Evolutionary conservation across 371 early-diverging fungal genomes (phyloP).

Genomic region (Chytridium lagenaria): DNA sequence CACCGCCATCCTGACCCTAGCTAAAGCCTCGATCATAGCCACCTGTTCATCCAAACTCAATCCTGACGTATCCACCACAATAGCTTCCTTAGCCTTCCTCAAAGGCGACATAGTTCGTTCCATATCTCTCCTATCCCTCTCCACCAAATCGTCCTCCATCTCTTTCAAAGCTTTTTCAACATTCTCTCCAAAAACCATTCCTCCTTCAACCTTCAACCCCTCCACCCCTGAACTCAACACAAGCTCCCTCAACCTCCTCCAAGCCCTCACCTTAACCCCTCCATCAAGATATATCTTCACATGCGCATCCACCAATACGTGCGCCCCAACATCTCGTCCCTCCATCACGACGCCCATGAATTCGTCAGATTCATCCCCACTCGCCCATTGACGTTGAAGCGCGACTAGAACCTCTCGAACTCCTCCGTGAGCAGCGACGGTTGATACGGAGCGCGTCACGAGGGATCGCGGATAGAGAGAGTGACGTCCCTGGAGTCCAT

Average conservation of each 20-base stretch:
- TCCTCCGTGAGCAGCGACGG: conserved; percentile 12
- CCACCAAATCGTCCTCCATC: conserved; percentile 22
- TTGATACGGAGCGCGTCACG: conserved; percentile 11
- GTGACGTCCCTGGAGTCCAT: conserved; percentile 16
- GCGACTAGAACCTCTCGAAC: conserved; percentile 2
- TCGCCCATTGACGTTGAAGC: conserved; percentile 3
- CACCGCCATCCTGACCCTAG: background rate
- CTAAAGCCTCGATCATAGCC: conserved; percentile 65
- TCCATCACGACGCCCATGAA: conserved; percentile 84
- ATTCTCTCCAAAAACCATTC: too few relatives aligned
- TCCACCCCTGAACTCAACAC: background rate
- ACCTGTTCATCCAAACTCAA: conserved; percentile 81
- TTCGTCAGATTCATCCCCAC: background rate
- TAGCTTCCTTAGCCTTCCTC: conserved; percentile 78
- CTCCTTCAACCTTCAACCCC: too few relatives aligned
- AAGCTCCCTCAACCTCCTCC: conserved; percentile 63
- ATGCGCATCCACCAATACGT: conserved; percentile 87
- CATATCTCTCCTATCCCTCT: conserved; percentile 80
- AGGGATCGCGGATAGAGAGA: background rate
- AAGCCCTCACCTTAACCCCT: conserved; percentile 74
- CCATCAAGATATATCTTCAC: conserved; percentile 90
- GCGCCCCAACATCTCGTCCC: conserved; percentile 93
- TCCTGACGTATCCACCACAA: conserved; percentile 80
- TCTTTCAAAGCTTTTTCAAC: background rate
- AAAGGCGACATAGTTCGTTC: conserved; percentile 81